Base-by-base conservation (phyloP, 1,284 basidiomycete species). In the Caloboletus firmus region DNA sequence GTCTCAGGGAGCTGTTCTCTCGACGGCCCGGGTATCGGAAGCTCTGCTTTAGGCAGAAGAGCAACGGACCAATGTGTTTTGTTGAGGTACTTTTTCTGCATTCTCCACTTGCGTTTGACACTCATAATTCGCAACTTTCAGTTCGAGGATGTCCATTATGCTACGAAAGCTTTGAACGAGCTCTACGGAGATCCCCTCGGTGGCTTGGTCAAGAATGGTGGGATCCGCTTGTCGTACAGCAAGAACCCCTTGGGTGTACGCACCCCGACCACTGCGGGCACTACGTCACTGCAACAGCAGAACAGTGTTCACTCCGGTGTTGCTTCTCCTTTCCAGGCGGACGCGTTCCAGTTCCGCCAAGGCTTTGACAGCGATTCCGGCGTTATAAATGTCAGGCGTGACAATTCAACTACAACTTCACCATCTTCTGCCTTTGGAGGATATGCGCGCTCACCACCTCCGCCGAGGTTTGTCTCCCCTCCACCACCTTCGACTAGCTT, bases 61-160 rank as follows among this genome's bases (percentile, higher is more conserved):
- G 83, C 67, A 95, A 95, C 62, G 93, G 95, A 2, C 94, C 95
- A 5, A 97, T 97, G 95, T 98, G 95, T 72, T 97, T 98, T 71
- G 92, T 95, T 45, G 93, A 95, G 83, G 89, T 92, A 70, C 48
- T 76, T 72, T 11, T 40, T 49, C 13, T 39, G 10, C 34, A 55
- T 37, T 30, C 12, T 55, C 22, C 22, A 18, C 24, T 51, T 41
- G 18, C 10, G 22, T 31, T 43, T 22, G 22, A 40, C 12, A 28
- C 56, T 61, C 39, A 66, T 59, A 13, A 61, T 40, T 54, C 51
- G 31, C 10, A 36, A 42, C 58, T 49, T 62, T 41, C 70, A 96
- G 88, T 98, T 98, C 63, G 93, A 96, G 59, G 93, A 95, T 68
- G 93, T 98, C 22, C 74, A 79, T 11, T 85, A 79, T 64, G 96